A percentile compares a stretch with the other conserved stretches of the same genome.
Evolutionary conservation across 2,329 filamentous ascomycete species (phyloP).

Genomic region (Paraphaeosphaeria sporulosa): DNA sequence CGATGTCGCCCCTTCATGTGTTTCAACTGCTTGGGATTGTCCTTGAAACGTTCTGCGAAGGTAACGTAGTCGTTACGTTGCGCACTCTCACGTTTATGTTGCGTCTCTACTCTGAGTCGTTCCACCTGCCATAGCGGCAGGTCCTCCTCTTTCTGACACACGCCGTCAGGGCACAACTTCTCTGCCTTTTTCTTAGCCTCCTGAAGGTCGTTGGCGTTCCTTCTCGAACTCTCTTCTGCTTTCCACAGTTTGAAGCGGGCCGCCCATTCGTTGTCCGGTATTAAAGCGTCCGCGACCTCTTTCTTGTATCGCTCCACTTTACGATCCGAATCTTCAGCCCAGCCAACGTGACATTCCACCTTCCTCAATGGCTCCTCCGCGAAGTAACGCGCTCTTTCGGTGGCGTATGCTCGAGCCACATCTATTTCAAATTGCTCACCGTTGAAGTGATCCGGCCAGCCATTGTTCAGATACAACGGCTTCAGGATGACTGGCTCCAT

Average conservation of each 20-base stretch:
- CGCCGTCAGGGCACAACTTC: slow-evolving; percentile 13
- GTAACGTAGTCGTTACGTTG: not conserved
- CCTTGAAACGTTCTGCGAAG: not conserved
- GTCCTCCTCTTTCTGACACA: slow-evolving; percentile 9
- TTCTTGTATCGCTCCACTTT: not conserved
- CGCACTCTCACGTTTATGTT: not conserved
- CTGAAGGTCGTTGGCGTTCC: not conserved
- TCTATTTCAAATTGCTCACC: slow-evolving; percentile 24
- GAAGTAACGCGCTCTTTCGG: slow-evolving; percentile 11
- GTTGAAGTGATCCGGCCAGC: slow-evolving; percentile 28
- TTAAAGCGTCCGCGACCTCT: not conserved
- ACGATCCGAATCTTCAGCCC: not conserved
- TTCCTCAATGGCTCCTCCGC: slow-evolving; percentile 10
- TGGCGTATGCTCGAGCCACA: slow-evolving; percentile 19
- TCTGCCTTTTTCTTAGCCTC: slow-evolving; percentile 8
- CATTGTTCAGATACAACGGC: slow-evolving; percentile 14
- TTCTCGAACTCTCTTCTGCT: not conserved
- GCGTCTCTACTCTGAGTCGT: slow-evolving; percentile 6
- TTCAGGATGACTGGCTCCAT: not conserved
- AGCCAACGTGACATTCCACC: slow-evolving; percentile 8
- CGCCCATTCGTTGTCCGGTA: slow-evolving; percentile 7
- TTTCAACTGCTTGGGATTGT: not conserved
- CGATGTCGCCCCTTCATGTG: not conserved
- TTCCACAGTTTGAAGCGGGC: slow-evolving; percentile 9
- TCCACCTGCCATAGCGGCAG: slow-evolving; percentile 14